Evolutionary conservation across 129 eudicot species (phyloP).

Genomic region (Flaveria robusta): DNA sequence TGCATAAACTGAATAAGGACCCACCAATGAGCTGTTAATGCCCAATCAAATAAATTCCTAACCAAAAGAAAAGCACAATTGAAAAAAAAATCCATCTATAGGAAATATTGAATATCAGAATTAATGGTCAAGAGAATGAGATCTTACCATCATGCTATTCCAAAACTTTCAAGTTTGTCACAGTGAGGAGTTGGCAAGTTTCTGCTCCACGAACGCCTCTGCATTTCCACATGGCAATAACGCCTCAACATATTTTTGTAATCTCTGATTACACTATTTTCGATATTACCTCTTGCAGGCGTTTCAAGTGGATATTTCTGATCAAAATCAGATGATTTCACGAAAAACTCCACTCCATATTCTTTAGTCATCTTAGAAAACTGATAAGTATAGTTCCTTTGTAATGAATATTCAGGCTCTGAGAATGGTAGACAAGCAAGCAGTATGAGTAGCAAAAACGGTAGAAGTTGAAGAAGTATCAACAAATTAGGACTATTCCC

Average conservation of each 20-base stretch:
- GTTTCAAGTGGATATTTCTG: slow-evolving; percentile 65
- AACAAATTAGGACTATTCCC: slow-evolving; percentile 64
- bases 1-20: not conserved
- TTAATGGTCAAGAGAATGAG: slow-evolving; percentile 2
- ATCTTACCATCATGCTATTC: slow-evolving; percentile 65
- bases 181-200: slow-evolving; percentile 93
- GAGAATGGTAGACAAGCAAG: slow-evolving; percentile 91
- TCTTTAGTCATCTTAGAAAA: slow-evolving; percentile 56
- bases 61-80: not conserved
- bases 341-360: slow-evolving; percentile 78
- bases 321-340: slow-evolving; percentile 79
- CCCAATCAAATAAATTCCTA: not conserved
- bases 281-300: slow-evolving; percentile 61
- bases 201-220: slow-evolving; percentile 95
- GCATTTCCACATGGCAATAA: slow-evolving; percentile 83
- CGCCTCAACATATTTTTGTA: slow-evolving; percentile 85
- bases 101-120: not conserved
- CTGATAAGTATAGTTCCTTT: slow-evolving; percentile 82
- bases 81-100: not conserved
- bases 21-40: not conserved
- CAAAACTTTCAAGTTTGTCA: slow-evolving; percentile 75
- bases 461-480: slow-evolving; percentile 73
- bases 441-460: slow-evolving; percentile 75
- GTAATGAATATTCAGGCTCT: slow-evolving; percentile 93
- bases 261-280: slow-evolving; percentile 70